Evolutionary conservation across 306 rosid genomes (phyloP), one percentile per base, ranked within the genome.

Genomic region (Carpinus fangiana): DNA sequence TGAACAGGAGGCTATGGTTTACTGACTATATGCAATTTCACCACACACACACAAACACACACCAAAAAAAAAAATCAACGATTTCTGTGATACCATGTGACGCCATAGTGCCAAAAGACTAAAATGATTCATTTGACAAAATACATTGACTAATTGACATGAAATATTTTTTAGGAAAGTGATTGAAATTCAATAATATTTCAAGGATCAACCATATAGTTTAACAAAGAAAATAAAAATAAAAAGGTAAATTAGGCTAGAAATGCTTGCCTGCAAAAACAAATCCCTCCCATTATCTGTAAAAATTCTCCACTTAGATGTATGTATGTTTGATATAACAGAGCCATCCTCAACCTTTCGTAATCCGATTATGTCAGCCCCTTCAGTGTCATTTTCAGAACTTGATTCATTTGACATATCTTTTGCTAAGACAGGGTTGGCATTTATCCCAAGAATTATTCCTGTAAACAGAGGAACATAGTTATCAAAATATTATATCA

Each of bases 251-350:
- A 0, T 12, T 20, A 73, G 17, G 51, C 62, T 23, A 3, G 62
- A 11, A 64, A 56, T 73, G 77, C 86, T 81, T 86, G 83, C 98
- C 98, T 92, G 81, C 73, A 87, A 74, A 73, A 88, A 92, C n/a
- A 92, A 76, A 7, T 89, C 93, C 75, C 91, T 88, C n/a, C 86
- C 98, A 74, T 81, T 76, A 88, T 92, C 97, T 0, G 98, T 94
- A 81, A 92, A 94, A 45, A 94, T 77, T 86, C 98, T 90, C 98
- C 98, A 94, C 86, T 94, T 94, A n/a, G 97, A 88, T 73, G 97
- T 94, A 82, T 94, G 98, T 85, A 77, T 56, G 85, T 94, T 94
- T 78, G 97, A 94, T 77, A 85, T 82, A n/a, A 92, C 84, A 78
- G 92, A 89, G 66, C 90, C 97, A 74, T 90, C 98, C 83, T 94